Base-by-base conservation (phyloP, 2,329 filamentous ascomycete genomes). In the Colletotrichum orbiculare region DNA sequence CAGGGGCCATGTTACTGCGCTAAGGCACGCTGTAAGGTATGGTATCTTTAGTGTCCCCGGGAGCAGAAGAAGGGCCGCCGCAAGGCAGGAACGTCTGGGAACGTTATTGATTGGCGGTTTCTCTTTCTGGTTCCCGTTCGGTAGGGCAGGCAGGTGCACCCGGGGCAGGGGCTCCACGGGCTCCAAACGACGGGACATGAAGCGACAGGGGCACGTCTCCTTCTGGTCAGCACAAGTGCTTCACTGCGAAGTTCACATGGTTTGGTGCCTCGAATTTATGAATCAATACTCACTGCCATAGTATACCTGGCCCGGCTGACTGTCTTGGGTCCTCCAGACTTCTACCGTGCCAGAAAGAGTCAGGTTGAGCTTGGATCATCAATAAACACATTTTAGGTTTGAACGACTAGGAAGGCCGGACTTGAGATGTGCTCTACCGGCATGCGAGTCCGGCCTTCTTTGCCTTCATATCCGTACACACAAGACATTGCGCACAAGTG, bases 131-230 rank as follows among this genome's bases (percentile, higher is more conserved):
- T 17, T 46, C 3, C 45, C 39, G 25, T 17, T 42, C 39, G 45
- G 57, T 61, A 61, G 61, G 57, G 61, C 56, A 49, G 49, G 43
- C 49, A 41, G 42, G 25, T 38, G 61, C 49, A 54, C 25, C 25
- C 25, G 25, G 25, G 25, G 25, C 25, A 25, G 25, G 34, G 56
- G 57, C 33, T 54, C 56, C 49, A 53, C 12, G 25, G 60, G 25
- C 6, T 41, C 45, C 56, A 46, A 63, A 43, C 54, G 39, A 54
- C 41, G 43, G 43, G 45, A 48, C 15, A n/a, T 17, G 43, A 46
- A 46, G 43, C 25, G 25, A 43, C 54, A 49, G 54, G 54, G 45
- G 54, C 17, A 33, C 17, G 43, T 8, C 39, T 42, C 39, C 25
- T 25, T 25, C 25, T 25, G 25, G 25, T 25, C 25, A 25, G 25